phyloP scores from a whole-genome alignment of 192 early-diverging fungal genomes.

The Geosiphon pyriformis region DNA sequence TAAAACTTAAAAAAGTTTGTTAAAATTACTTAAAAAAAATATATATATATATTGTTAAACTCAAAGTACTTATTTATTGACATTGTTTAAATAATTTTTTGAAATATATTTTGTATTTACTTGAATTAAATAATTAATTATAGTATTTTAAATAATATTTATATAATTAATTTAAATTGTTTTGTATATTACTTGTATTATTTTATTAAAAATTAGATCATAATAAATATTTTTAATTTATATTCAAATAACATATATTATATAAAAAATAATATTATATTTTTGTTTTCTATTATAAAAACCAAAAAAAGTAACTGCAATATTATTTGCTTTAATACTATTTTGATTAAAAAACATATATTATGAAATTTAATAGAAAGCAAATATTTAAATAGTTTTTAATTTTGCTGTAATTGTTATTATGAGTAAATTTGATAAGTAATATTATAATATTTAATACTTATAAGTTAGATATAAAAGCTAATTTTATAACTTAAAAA shows the following conservation, averaged over 20 bases:
- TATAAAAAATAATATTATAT: conserved; percentile 3
- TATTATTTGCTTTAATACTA: not conserved
- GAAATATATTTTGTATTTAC: not conserved
- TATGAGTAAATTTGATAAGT: too few relatives aligned
- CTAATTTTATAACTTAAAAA: too few relatives aligned
- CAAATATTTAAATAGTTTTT: not conserved
- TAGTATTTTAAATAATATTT: not conserved
- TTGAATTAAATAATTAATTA: not conserved
- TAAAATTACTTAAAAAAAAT: conserved; percentile 15
- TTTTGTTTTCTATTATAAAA: conserved; percentile 3
- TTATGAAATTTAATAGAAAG: not conserved
- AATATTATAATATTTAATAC: too few relatives aligned
- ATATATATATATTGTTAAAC: conserved; percentile 6
- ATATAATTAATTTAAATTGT: not conserved
- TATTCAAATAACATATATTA: conserved; percentile 17
- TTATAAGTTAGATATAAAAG: too few relatives aligned
- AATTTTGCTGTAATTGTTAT: not conserved
- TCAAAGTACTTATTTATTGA: conserved; percentile 4
- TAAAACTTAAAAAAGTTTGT: too few relatives aligned
- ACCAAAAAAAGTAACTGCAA: not conserved
- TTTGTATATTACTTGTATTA: not conserved
- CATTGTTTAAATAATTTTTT: not conserved
- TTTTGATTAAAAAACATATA: too few relatives aligned
- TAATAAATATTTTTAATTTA: conserved; percentile 3
- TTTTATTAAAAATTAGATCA: not conserved